Evolutionary conservation across 1,284 basidiomycete species (phyloP).

Genomic region (Sanghuangporus weigelae): DNA sequence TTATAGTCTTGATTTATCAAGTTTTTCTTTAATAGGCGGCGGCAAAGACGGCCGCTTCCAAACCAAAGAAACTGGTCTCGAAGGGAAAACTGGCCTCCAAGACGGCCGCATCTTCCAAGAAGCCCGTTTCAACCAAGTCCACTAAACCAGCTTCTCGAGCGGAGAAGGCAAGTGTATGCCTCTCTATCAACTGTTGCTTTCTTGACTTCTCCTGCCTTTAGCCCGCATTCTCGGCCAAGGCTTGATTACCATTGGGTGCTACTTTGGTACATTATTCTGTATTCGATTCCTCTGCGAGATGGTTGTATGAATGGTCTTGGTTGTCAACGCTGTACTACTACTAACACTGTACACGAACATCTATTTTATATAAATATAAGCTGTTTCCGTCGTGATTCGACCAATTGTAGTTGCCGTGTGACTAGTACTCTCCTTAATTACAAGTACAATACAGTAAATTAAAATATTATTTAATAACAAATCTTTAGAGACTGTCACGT

Average conservation of each 20-base stretch:
- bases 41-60: slow-evolving; percentile 27
- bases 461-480: too few relatives aligned
- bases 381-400: too few relatives aligned
- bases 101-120: slow-evolving; percentile 34
- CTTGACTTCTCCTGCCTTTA: not conserved
- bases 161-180: slow-evolving; percentile 5
- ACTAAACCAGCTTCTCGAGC: slow-evolving; percentile 27
- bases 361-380: too few relatives aligned
- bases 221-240: not conserved
- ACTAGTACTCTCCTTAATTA: too few relatives aligned
- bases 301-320: too few relatives aligned
- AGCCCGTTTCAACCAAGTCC: slow-evolving; percentile 20
- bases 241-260: not conserved
- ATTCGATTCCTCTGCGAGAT: too few relatives aligned
- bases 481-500: too few relatives aligned
- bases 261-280: too few relatives aligned
- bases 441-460: too few relatives aligned
- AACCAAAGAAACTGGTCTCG: slow-evolving; percentile 20
- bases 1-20: slow-evolving; percentile 1
- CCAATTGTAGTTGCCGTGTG: too few relatives aligned
- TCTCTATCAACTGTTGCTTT: not conserved
- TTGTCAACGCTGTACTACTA: too few relatives aligned
- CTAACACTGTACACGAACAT: too few relatives aligned
- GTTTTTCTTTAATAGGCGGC: slow-evolving; percentile 20
- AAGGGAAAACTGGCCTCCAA: slow-evolving; percentile 18